Conservation (phyloP, 306 rosid genomes). For the Vigna unguiculata region DNA sequence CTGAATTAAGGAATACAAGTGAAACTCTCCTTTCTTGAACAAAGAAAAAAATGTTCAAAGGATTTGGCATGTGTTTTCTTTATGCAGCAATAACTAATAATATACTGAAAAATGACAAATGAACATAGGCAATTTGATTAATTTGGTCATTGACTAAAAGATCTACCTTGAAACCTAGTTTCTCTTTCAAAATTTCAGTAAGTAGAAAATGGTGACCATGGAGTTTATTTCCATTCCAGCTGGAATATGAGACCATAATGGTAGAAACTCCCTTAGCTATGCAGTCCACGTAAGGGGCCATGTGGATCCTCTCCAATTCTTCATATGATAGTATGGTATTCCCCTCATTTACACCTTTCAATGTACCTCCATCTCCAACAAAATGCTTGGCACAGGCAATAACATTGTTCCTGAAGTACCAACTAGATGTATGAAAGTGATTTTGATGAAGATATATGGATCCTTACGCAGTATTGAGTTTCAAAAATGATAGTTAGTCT, state of each 20-base stretch:
- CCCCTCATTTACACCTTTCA: constrained; percentile 75
- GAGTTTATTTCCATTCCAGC: constrained; percentile 76
- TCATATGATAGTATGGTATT: constrained; percentile 49
- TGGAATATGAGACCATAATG: constrained; percentile 80
- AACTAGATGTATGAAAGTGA: constrained; percentile 9
- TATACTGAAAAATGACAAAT: constrained; percentile 5
- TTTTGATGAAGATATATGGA: neutral
- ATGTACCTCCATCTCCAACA: constrained; percentile 88
- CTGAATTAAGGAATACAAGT: neutral
- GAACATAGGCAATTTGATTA: neutral
- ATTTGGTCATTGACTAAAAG: neutral
- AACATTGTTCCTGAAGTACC: constrained; percentile 65
- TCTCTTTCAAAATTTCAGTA: constrained; percentile 68
- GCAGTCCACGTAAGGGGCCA: constrained; percentile 82
- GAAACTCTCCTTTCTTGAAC: neutral
- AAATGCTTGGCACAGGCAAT: constrained; percentile 89
- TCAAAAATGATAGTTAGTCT: neutral
- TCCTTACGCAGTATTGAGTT: neutral
- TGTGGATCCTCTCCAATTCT: constrained; percentile 47
- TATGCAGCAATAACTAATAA: neutral
- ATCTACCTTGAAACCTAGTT: constrained; percentile 76
- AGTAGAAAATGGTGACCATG: constrained; percentile 70
- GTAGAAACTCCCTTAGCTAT: constrained; percentile 74
- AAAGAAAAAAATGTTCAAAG: constrained; percentile 11
- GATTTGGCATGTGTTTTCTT: neutral